Conservation (phyloP, 2,329 filamentous ascomycete genomes). For the Trichoderma brevicompactum region DNA sequence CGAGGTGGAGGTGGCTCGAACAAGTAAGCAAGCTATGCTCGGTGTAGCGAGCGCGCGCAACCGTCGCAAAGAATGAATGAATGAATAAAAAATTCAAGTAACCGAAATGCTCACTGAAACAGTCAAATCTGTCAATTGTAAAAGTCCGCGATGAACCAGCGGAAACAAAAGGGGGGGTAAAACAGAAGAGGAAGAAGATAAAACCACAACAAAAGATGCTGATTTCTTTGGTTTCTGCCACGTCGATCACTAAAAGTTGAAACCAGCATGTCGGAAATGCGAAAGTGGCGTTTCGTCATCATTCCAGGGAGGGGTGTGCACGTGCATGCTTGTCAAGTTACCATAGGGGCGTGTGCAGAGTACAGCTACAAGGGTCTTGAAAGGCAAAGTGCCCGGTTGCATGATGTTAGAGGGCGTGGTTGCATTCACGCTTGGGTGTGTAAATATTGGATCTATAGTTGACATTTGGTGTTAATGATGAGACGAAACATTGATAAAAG, state of each 20-base stretch:
- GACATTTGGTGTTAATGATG: not conserved
- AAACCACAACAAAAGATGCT: not conserved
- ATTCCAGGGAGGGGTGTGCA: slow-evolving; percentile 12
- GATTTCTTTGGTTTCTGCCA: slow-evolving; percentile 20
- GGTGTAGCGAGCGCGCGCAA: no score
- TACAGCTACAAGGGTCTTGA: not conserved
- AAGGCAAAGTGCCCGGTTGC: no score
- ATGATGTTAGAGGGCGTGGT: not conserved
- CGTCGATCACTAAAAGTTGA: slow-evolving; percentile 17
- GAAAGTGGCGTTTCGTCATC: slow-evolving; percentile 27
- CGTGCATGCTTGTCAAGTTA: not conserved
- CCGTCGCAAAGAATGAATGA: not conserved
- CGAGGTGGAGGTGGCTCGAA: not conserved
- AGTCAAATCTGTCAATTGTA: no score
- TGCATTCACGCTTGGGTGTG: not conserved
- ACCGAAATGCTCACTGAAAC: no score
- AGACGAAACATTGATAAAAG: not conserved
- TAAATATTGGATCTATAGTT: not conserved
- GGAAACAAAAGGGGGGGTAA: not conserved
- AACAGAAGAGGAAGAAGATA: not conserved
- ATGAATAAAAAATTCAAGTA: not conserved
- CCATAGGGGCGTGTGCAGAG: not conserved
- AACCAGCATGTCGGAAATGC: slow-evolving; percentile 9
- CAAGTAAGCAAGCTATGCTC: not conserved
- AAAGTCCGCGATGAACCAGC: not conserved